Evolutionary conservation across 139 green algal species (phyloP).

Genomic region (Coelastrella sp.): DNA sequence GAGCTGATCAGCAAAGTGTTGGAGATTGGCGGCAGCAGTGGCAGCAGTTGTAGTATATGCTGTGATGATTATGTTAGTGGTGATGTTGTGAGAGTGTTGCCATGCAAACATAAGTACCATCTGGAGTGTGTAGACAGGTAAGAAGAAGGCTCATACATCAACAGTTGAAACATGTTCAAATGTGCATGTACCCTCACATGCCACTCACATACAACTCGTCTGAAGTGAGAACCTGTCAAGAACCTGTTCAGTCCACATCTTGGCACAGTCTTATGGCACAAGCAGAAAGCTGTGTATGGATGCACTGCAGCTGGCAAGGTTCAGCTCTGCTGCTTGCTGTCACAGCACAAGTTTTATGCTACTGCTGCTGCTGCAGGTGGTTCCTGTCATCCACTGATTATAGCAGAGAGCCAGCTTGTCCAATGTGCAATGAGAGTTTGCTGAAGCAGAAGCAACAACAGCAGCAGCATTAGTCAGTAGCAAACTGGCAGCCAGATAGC

Average conservation of each 20-base stretch:
- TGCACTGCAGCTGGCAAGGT: too few relatives aligned
- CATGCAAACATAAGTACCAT: constrained; percentile 69
- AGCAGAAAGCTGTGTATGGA: too few relatives aligned
- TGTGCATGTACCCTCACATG: too few relatives aligned
- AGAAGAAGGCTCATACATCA: neutral
- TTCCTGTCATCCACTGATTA: constrained; percentile 67
- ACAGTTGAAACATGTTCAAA: too few relatives aligned
- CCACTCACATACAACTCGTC: too few relatives aligned
- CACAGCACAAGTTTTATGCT: too few relatives aligned
- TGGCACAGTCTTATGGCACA: too few relatives aligned
- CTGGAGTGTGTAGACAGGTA: constrained; percentile 71
- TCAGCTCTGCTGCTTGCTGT: too few relatives aligned
- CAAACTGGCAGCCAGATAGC: neutral
- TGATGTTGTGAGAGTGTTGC: constrained; percentile 67
- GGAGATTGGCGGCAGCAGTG: constrained; percentile 29
- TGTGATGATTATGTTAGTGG: constrained; percentile 66
- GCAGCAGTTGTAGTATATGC: constrained; percentile 65
- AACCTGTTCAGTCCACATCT: too few relatives aligned
- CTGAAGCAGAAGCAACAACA: neutral
- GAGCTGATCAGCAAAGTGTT: constrained; percentile 55
- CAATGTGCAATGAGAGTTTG: constrained; percentile 64
- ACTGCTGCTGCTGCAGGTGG: constrained; percentile 54
- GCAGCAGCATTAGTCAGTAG: neutral
- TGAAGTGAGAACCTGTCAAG: too few relatives aligned
- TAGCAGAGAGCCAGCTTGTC: constrained; percentile 60